phyloP scores from a whole-genome alignment of 345 rosid genomes.

The Reutealis trisperma region DNA sequence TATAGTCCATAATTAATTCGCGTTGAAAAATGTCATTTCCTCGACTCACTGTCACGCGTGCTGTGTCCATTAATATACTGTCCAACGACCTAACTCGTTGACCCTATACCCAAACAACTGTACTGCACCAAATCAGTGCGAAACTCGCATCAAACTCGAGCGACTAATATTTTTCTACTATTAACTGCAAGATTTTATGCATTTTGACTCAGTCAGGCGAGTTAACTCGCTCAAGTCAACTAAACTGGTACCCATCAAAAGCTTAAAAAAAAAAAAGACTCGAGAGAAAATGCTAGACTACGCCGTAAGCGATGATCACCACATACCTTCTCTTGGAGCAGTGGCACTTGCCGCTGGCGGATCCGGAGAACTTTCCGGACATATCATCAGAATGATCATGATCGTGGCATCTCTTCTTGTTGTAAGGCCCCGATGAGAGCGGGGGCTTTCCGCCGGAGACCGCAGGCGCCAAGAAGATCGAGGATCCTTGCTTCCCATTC shows the following conservation, averaged over 20 bases:
- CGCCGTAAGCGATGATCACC: slow-evolving; percentile 9
- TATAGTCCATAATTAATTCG: not conserved
- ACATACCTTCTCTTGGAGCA: slow-evolving; percentile 87
- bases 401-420: slow-evolving; percentile 68
- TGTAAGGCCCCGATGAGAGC: slow-evolving; percentile 50
- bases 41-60: slow-evolving; percentile 39
- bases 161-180: too few species aligned
- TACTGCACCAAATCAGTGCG: not conserved
- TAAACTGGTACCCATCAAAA: not conserved
- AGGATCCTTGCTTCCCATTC: slow-evolving; percentile 73
- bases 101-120: not conserved
- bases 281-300: slow-evolving; percentile 9
- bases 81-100: slow-evolving; percentile 28
- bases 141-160: slow-evolving; percentile 3
- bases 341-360: slow-evolving; percentile 68
- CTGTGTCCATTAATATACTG: slow-evolving; percentile 1
- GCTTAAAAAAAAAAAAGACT: not conserved
- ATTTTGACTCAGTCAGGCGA: not conserved
- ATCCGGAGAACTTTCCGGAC: slow-evolving; percentile 67
- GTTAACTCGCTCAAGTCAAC: not conserved
- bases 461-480: slow-evolving; percentile 54
- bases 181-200: too few species aligned
- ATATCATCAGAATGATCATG: slow-evolving; percentile 56
- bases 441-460: slow-evolving; percentile 77
- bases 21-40: not conserved